Conservation (phyloP, 768 basidiomycete species). For the Naematelia encephala region DNA sequence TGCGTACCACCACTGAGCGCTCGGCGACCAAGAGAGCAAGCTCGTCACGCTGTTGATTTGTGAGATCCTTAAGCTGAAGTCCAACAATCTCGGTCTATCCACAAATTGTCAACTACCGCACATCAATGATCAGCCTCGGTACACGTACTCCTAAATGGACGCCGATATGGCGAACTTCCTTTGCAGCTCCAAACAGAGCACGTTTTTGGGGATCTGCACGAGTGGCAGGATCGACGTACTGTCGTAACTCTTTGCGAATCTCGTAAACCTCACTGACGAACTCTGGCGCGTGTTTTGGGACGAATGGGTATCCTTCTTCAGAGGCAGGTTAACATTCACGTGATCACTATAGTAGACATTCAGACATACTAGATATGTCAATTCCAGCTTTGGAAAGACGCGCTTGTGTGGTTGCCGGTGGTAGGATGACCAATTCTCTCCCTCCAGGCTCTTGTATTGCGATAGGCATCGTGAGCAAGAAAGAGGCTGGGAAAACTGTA, state of each 20-base stretch:
- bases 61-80: conserved; percentile 1
- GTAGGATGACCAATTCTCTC: no score
- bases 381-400: background rate
- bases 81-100: conserved; percentile 55
- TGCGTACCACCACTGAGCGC: conserved; percentile 47
- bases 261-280: conserved; percentile 35
- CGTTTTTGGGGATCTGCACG: conserved; percentile 66
- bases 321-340: no score
- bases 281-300: conserved; percentile 33
- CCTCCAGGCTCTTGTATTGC: no score
- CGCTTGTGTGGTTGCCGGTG: background rate
- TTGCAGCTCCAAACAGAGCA: conserved; percentile 60
- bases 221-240: conserved; percentile 60
- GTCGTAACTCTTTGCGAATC: conserved; percentile 25
- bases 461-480: no score
- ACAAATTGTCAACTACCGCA: no score
- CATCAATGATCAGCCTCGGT: no score
- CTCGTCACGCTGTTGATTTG: conserved; percentile 69
- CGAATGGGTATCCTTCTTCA: conserved; percentile 43
- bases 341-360: no score
- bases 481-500: no score
- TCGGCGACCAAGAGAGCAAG: conserved; percentile 50
- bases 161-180: conserved; percentile 65
- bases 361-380: no score
- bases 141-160: conserved; percentile 59